Conservation (phyloP, 306 rosid genomes). For the Dryas alaskensis region DNA sequence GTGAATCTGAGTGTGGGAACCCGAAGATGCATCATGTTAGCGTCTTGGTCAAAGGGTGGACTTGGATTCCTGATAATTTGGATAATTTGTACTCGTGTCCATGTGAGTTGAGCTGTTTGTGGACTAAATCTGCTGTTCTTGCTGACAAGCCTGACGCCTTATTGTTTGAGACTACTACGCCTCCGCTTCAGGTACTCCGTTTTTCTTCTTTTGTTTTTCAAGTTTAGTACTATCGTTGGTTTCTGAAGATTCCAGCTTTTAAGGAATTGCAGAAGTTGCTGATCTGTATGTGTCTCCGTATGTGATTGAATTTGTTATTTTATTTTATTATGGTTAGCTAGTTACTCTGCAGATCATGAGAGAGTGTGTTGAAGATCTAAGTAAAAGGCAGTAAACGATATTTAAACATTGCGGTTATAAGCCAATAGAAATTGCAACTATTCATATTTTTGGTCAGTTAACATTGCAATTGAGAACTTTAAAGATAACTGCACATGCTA, state of each 20-base stretch:
- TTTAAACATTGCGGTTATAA: neutral
- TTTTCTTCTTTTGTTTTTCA: neutral
- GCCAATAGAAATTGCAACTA: neutral
- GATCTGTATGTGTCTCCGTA: neutral
- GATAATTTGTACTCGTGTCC: conserved; percentile 78
- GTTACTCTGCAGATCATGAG: neutral
- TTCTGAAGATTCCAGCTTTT: neutral
- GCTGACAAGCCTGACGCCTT: conserved; percentile 90
- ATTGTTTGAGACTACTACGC: conserved; percentile 67
- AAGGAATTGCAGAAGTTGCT: neutral
- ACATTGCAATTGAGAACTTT: neutral
- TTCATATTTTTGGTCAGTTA: neutral
- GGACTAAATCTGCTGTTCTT: conserved; percentile 91
- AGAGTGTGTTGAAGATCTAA: neutral
- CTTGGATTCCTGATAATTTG: conserved; percentile 95
- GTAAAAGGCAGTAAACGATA: neutral
- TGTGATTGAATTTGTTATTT: neutral
- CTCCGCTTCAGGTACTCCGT: conserved; percentile 67
- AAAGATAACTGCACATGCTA: neutral
- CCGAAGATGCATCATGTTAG: conserved; percentile 51
- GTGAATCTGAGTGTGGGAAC: conserved; percentile 39
- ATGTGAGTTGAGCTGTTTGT: conserved; percentile 89
- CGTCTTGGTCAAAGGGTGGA: conserved; percentile 84
- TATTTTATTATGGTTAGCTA: neutral
- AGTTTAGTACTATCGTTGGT: neutral